Evolutionary conservation across 371 early-diverging fungal species (phyloP).

Genomic region (Neoconidiobolus thromboides): DNA sequence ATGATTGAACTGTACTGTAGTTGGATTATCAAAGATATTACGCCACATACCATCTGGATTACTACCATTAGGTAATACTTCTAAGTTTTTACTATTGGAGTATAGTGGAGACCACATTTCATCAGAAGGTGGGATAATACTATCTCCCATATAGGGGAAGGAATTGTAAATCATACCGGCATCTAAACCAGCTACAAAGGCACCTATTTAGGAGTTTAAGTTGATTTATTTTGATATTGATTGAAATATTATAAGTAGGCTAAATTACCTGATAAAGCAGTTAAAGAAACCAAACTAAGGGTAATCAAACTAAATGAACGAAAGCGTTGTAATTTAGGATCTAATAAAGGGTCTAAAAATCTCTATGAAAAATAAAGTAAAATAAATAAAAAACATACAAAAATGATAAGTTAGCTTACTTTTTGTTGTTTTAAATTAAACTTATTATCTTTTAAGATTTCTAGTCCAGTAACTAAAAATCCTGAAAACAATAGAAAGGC

Average conservation of each 20-base stretch:
- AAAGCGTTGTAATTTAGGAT: constrained; percentile 19
- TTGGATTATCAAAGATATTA: constrained; percentile 82
- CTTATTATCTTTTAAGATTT: constrained; percentile 7
- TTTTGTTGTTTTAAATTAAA: background rate
- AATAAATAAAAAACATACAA: background rate
- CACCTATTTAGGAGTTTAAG: constrained; percentile 18
- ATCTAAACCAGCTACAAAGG: constrained; percentile 91
- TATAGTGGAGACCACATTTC: constrained; percentile 49
- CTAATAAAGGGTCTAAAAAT: constrained; percentile 21
- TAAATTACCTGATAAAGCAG: constrained; percentile 56
- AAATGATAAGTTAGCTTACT: background rate
- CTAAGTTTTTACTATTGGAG: constrained; percentile 11
- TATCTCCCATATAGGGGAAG: constrained; percentile 78
- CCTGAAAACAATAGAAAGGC: constrained; percentile 76
- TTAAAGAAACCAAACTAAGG: constrained; percentile 55
- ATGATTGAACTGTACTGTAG: constrained; percentile 89
- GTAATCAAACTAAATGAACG: constrained; percentile 38
- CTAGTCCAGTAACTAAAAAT: constrained; percentile 56
- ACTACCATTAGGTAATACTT: constrained; percentile 12
- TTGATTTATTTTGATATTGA: constrained; percentile 1
- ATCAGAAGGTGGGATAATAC: constrained; percentile 39
- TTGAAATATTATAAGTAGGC: background rate
- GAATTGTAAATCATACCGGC: constrained; percentile 92
- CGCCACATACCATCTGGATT: constrained; percentile 25
- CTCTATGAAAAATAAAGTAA: background rate